These are phyloP conservation scores for Camellia granthamiana DNA, from an alignment of 148 eudicot species.

Conservation along the genomic window DNA sequence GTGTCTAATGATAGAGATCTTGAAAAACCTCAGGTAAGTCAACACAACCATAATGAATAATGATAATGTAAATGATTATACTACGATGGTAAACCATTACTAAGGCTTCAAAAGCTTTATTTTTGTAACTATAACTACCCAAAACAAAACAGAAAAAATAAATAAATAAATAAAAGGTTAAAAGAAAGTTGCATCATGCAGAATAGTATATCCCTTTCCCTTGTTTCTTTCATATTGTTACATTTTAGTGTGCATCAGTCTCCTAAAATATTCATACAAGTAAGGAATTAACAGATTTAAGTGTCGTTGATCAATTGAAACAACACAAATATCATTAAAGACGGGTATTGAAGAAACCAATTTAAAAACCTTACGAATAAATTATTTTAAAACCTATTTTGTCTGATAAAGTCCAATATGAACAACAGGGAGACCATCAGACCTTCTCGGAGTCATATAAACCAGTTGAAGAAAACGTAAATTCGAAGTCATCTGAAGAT, in stretches of 20 bases:
- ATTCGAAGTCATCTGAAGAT: conserved; percentile 2
- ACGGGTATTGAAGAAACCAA: background rate
- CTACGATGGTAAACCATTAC: background rate
- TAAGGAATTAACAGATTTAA: background rate
- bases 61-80: background rate
- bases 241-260: background rate
- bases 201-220: no score
- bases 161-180: no score
- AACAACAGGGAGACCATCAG: conserved; percentile 7
- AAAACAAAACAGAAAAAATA: no score
- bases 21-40: conserved; percentile 4
- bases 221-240: background rate
- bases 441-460: background rate
- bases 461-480: background rate
- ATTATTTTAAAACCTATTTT: background rate
- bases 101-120: background rate
- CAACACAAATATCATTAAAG: background rate
- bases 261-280: background rate
- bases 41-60: background rate
- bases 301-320: background rate
- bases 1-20: conserved; percentile 3
- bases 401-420: conserved; percentile 1
- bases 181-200: no score
- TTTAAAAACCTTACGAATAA: background rate
- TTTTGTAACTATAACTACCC: background rate